Base-by-base conservation (phyloP, 2,329 filamentous ascomycete species). In the Aspergillus arachidicola region DNA sequence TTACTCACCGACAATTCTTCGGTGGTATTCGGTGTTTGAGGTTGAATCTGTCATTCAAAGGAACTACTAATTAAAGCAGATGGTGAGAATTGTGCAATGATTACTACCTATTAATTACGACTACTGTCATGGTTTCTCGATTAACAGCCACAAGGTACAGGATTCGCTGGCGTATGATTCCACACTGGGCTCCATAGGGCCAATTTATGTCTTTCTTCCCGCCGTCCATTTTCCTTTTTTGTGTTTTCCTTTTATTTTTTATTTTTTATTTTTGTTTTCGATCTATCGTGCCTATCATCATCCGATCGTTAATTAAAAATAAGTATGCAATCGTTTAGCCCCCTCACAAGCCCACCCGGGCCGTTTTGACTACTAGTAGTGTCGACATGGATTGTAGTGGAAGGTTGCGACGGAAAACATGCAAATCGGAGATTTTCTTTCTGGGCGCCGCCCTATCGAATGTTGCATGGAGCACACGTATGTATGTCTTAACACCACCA, bases 351-450 rank as follows among this genome's bases (percentile, higher is more conserved):
- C 48, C 57, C 57, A 60, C 54, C 62, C 62, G 59, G 59, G 51
- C 59, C 62, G 62, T 59, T 62, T 46, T 34, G 30, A 28, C 45
- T 9, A n/a, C 16, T 41, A 61, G 53, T 64, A 43, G 58, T 36
- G 51, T 34, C 3, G 50, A 53, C 51, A 58, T 53, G 51, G 59
- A 53, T 60, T 48, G 32, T 28, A 54, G 56, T 57, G 30, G 50
- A 21, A 26, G 51, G 46, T 32, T 26, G 16, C 38, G 43, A 55
- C 51, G 21, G n/a, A 38, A 46, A 41, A 23, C 58, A 58, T 62
- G 62, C 64, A 61, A 59, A 62, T 66, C 64, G 64, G 64, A 66
- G 58, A 66, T 65, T 66, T 66, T 54, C 53, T 43, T 65, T 41
- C 51, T 62, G 41, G 59, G 21, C 34, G 54, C 34, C 30, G 32